Percentiles rank a stretch among this genome's conserved stretches.
phyloP scores from a whole-genome alignment of 257 asterid species.

The Voacanga thouarsii region DNA sequence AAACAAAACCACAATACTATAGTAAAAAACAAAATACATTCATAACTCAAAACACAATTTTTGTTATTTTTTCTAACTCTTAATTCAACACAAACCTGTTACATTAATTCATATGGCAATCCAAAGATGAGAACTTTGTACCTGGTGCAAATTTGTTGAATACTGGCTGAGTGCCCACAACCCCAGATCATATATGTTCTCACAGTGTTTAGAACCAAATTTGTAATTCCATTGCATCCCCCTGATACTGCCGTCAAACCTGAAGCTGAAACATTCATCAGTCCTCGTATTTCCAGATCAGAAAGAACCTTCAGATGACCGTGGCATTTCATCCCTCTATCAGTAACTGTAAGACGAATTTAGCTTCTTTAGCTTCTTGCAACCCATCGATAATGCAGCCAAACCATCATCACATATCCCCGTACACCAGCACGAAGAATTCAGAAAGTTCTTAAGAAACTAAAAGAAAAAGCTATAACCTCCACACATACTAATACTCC shows the following conservation, averaged over 20 bases:
- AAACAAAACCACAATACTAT: too few species aligned
- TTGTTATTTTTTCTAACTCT: too few species aligned
- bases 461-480: background rate
- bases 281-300: constrained; percentile 53
- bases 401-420: constrained; percentile 61
- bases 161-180: constrained; percentile 66
- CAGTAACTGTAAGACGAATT: constrained; percentile 57
- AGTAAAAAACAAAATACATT: too few species aligned
- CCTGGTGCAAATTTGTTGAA: constrained; percentile 71
- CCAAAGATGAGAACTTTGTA: constrained; percentile 19
- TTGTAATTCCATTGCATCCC: constrained; percentile 59
- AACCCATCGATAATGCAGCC: constrained; percentile 53
- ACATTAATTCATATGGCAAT: background rate
- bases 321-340: constrained; percentile 50
- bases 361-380: constrained; percentile 53
- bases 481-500: too few species aligned
- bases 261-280: constrained; percentile 42
- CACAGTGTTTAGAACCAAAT: constrained; percentile 57
- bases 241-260: constrained; percentile 59
- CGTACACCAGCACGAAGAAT: constrained; percentile 41
- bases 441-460: background rate
- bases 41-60: too few species aligned
- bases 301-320: constrained; percentile 41
- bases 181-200: constrained; percentile 52
- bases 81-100: too few species aligned